A percentile compares a stretch with the other conserved stretches of the same genome.
Conservation (phyloP, 805 yeast genomes). For the Kluyveromyces nonfermentans region DNA sequence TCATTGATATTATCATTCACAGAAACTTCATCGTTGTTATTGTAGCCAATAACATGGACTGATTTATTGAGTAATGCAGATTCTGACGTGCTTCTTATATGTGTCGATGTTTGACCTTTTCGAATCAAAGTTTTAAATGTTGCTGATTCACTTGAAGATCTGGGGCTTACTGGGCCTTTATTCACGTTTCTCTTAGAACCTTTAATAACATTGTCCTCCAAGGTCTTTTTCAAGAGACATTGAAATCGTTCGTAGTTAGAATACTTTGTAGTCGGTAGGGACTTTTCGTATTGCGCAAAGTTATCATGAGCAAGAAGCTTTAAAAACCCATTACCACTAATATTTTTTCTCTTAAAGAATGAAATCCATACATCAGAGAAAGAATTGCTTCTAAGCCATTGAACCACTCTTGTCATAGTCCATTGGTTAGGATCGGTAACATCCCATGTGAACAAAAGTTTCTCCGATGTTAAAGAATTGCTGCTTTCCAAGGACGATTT, state of each 20-base stretch:
- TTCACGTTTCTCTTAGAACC: constrained; percentile 19
- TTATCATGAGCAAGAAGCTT: constrained; percentile 60
- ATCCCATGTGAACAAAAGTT: constrained; percentile 36
- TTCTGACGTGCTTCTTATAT: constrained; percentile 4
- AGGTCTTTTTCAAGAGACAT: constrained; percentile 40
- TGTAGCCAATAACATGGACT: constrained; percentile 13
- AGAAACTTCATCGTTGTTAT: not conserved
- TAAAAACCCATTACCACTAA: constrained; percentile 56
- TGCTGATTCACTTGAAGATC: constrained; percentile 23
- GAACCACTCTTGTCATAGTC: constrained; percentile 56
- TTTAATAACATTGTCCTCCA: constrained; percentile 26
- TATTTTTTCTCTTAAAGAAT: constrained; percentile 46
- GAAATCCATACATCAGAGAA: constrained; percentile 71
- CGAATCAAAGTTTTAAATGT: constrained; percentile 6
- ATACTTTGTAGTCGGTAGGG: constrained; percentile 36
- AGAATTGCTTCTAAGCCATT: constrained; percentile 60
- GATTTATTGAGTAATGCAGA: not conserved
- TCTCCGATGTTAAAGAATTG: constrained; percentile 19
- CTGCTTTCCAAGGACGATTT: constrained; percentile 21
- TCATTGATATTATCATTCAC: constrained; percentile 17
- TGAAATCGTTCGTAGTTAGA: constrained; percentile 51
- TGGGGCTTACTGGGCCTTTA: constrained; percentile 16
- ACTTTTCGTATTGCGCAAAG: constrained; percentile 34
- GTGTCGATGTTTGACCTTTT: not conserved
- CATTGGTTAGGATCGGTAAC: constrained; percentile 52